A percentile compares a stretch with the other conserved stretches of the same genome.
These are phyloP conservation scores for Durotheca rogersii DNA, from an alignment of 495 filamentous ascomycete genomes.

Conservation along the genomic window DNA sequence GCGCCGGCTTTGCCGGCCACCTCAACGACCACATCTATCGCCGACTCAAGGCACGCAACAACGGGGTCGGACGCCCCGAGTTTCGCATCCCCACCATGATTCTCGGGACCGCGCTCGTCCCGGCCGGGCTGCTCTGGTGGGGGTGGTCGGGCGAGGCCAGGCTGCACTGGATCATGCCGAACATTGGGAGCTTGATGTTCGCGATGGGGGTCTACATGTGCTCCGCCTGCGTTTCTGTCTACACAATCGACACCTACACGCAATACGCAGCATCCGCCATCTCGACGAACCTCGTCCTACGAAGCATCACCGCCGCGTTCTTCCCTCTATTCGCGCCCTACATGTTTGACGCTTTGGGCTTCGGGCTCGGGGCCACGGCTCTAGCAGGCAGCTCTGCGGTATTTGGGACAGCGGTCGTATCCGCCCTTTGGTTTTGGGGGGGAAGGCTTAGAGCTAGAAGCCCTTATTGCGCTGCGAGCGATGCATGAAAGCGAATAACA, in stretches of 20 bases:
- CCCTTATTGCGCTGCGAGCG: no score
- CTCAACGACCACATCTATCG: constrained; percentile 42
- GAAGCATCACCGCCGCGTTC: constrained; percentile 49
- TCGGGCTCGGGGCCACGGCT: constrained; percentile 56
- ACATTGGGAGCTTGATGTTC: constrained; percentile 50
- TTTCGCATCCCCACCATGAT: constrained; percentile 46
- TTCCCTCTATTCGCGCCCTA: constrained; percentile 50
- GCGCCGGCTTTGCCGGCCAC: constrained; percentile 12
- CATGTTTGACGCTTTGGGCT: constrained; percentile 49
- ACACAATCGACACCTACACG: constrained; percentile 55
- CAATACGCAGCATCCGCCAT: constrained; percentile 55
- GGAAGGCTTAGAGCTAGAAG: no score
- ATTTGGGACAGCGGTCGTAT: no score
- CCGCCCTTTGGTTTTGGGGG: no score
- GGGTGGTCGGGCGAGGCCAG: constrained; percentile 41
- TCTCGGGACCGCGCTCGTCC: constrained; percentile 35
- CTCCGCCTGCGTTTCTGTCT: constrained; percentile 48
- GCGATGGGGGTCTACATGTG: constrained; percentile 47
- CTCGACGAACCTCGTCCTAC: constrained; percentile 45
- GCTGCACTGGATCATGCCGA: constrained; percentile 53
- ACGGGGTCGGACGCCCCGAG: constrained; percentile 56
- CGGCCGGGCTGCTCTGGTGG: constrained; percentile 47
- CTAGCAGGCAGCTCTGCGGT: no score
- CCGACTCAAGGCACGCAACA: constrained; percentile 42
- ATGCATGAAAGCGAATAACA: no score